Base-by-base conservation (phyloP, 2,329 filamentous ascomycete species). In the Colletotrichum navitas region DNA sequence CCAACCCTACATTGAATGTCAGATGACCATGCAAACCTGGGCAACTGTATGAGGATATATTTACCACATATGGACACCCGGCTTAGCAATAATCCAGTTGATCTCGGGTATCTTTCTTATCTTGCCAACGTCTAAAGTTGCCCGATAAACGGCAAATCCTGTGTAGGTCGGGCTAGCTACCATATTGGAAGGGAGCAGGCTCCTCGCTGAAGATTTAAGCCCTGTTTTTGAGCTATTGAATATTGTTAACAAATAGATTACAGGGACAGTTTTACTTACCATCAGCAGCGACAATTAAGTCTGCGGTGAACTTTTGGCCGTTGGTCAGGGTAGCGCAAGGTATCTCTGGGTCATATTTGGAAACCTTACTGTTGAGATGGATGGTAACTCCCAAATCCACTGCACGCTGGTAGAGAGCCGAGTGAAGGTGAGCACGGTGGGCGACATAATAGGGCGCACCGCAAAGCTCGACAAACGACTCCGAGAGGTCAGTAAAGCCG, bases 121-220 rank as follows among this genome's bases (percentile, higher is more conserved):
- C 59, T 78, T 79, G 2, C 78, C 73, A 3, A 81, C 77, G 26
- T 83, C 78, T 0, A 85, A 81, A 0, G 79, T 81, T 0, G 83
- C 81, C 5, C 84, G 76, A 65, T 85, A 85, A 0, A 81, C 83
- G 5, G 83, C 81, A 65, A 83, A 84, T 0, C 81, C 82, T 0
- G 83, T 81, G 24, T 55, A 70, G 10, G 61, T 72, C 3, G 75
- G 75, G 29, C 63, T 61, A 11, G 69, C 61, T 18, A 74, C 66
- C 5, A 68, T 63, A 12, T 73, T 62, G 5, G 49, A 66, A 5
- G 72, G 73, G 11, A 76, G 71, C 45, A 66, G 58, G 49, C 60
- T 74, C 24, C 75, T 70, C 0, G 80, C 80, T 6, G 75, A 55
- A 1, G 80, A 82, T 29, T 80, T 79, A 2, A 80, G 67, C 2